These are phyloP conservation scores for Quercus gilva DNA, from an alignment of 306 rosid genomes.

Conservation along the genomic window DNA sequence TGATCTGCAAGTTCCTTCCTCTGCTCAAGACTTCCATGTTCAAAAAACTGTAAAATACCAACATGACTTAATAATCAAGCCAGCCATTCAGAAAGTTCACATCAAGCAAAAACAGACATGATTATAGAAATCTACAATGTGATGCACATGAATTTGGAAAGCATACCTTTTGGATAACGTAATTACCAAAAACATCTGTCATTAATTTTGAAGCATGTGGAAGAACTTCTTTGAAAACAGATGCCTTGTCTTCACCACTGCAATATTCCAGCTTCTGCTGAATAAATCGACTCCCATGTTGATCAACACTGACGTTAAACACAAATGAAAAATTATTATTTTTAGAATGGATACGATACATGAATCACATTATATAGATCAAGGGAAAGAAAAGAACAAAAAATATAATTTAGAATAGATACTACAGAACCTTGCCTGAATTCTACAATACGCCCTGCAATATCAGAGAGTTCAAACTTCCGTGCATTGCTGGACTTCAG, in stretches of 20 bases:
- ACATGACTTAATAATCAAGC: not conserved
- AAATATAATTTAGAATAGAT: not conserved
- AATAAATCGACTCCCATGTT: constrained; percentile 81
- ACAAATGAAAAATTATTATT: constrained; percentile 15
- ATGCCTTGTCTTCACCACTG: constrained; percentile 50
- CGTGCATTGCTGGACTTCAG: constrained; percentile 43
- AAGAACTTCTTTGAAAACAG: constrained; percentile 63
- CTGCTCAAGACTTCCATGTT: constrained; percentile 59
- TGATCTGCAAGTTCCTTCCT: constrained; percentile 53
- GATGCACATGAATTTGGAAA: constrained; percentile 3
- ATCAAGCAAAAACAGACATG: not conserved
- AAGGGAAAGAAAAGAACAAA: not conserved
- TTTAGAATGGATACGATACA: constrained; percentile 4
- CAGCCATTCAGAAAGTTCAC: constrained; percentile 4
- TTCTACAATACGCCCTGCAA: constrained; percentile 56
- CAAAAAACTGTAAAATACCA: constrained; percentile 44
- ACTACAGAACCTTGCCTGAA: constrained; percentile 42
- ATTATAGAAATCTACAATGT: not conserved
- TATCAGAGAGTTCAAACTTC: constrained; percentile 50
- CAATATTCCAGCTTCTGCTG: constrained; percentile 68
- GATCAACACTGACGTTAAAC: constrained; percentile 51
- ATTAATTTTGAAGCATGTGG: constrained; percentile 54
- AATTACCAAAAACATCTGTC: constrained; percentile 70
- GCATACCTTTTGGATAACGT: constrained; percentile 67
- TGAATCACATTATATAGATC: not conserved